Evolutionary conservation across 176 grass and related monocot species (phyloP), one percentile per base, ranked within the genome.

Genomic region (Dactylis glomerata): DNA sequence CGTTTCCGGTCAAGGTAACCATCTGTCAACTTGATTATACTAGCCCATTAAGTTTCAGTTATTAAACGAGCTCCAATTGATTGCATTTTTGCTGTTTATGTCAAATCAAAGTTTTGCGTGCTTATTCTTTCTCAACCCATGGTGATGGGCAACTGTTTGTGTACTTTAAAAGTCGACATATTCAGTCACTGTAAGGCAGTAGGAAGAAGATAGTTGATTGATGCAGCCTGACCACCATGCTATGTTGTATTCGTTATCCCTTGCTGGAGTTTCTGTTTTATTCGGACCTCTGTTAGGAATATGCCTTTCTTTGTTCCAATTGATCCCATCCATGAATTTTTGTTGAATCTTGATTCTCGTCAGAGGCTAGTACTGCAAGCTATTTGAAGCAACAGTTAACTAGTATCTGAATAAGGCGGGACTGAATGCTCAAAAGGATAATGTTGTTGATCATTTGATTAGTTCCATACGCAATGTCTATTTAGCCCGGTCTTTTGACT

Each of bases 1-100:
- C 96, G 74, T 99, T 96, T 89, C 93, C 93, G 7, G 91, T 99
- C 57, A 99, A 99, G 96, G 96, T 96, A 93, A 86, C 45, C 74
- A 46, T 34, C 68, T 37, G 28, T 3, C 64, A 46, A 63, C 36
- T 17, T 56, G 37, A 70, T 76, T 72, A 79, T 57, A 23, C 51
- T 32, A 24, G 5, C 54, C 17, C 0, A 5, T 59, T 64, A 12
- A 24, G 42, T 79, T 30, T 63, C 23, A 41, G 40, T 57, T 66
- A 56, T 31, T 27, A 16, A n/a, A 4, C 9, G 22, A 46, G 58
- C 31, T 82, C 70, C 10, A 8, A 24, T 19, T 69, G 47, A 78
- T 77, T 78, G 0, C 42, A 46, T 55, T 28, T 32, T 34, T 82
- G 2, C 27, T 30, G 2, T 57, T 54, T 55, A 56, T 42, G 63